Base-by-base conservation (phyloP, 2,329 filamentous ascomycete genomes). In the Simplicillium sp. region DNA sequence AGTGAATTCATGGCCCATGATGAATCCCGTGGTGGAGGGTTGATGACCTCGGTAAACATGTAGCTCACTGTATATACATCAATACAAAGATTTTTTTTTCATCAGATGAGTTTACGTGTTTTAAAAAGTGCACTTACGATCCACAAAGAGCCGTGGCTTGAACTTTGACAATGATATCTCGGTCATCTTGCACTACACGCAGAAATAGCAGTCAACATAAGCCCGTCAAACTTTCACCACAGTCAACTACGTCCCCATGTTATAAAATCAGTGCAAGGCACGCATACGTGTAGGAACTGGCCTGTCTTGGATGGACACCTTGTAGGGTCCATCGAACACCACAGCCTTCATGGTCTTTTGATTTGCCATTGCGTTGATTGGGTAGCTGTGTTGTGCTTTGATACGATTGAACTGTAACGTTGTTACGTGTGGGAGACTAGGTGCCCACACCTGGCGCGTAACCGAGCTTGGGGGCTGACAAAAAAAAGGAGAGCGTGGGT, bases 41-140 rank as follows among this genome's bases (percentile, higher is more conserved):
- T 94, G 80, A 52, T 87, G 82, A 29, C 89, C 89, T 36, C 88
- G 83, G 64, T 82, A 95, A 40, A 87, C 80, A 61, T 95, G 89
- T 31, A 95, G 70, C 56, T 95, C 88, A 54, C 84, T 89, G 48
- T 38, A 36, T 35, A 16, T 11, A 11, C 20, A 20, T 33, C 20
- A 25, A 25, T 25, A 25, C 20, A 25, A 25, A 9, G n/a, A n/a
- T n/a, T n/a, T 25, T 5, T 9, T 25, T 5, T 25, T 25, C 20
- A 25, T 9, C 5, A 25, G 20, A n/a, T n/a, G 20, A 9, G 5
- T 25, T 25, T 25, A 25, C 20, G 9, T 25, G 20, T 25, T 25
- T 25, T 25, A 35, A 12, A n/a, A n/a, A 25, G 32, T 36, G 32
- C 44, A 67, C 77, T 55, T 66, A 89, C 86, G 84, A 90, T 57